phyloP scores from a whole-genome alignment of 148 eudicot species.

The Rhododendron vialii region DNA sequence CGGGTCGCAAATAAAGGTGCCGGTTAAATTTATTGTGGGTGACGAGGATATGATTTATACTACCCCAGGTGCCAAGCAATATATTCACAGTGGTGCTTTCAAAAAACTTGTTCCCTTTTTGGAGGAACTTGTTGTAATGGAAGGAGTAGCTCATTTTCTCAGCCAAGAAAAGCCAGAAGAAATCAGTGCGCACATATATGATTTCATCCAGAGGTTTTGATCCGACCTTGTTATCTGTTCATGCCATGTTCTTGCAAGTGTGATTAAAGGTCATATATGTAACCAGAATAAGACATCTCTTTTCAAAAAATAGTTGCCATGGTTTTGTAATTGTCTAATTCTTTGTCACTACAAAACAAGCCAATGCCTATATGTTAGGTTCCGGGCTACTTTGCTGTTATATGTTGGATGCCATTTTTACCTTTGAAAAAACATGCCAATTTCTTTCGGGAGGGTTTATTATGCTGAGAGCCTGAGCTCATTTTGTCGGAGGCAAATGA shows the following conservation, averaged over 20 bases:
- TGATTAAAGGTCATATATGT: background rate
- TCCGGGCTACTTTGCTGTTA: background rate
- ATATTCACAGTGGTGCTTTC: slow-evolving; percentile 46
- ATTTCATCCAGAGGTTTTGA: slow-evolving; percentile 42
- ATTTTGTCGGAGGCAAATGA: background rate
- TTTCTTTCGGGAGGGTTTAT: background rate
- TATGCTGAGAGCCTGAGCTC: background rate
- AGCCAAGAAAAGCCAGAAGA: slow-evolving; percentile 59
- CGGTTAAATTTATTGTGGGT: slow-evolving; percentile 54
- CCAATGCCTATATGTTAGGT: background rate
- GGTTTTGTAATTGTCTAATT: background rate
- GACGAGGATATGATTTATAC: slow-evolving; percentile 44
- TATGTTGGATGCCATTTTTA: background rate
- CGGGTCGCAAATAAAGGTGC: slow-evolving; percentile 47
- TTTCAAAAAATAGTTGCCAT: background rate
- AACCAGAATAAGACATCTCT: background rate
- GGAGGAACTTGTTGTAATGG: slow-evolving; percentile 52
- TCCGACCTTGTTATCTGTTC: background rate
- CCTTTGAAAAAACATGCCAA: background rate
- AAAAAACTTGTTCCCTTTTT: slow-evolving; percentile 43
- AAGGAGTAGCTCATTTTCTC: slow-evolving; percentile 55
- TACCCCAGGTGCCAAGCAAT: slow-evolving; percentile 39
- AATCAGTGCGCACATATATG: slow-evolving; percentile 44
- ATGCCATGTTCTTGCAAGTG: background rate
- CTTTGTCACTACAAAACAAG: background rate